Evolutionary conservation across 2,329 filamentous ascomycete genomes (phyloP), one percentile per base, ranked within the genome.

Genomic region (Paecilomyces dactylethromorphus): DNA sequence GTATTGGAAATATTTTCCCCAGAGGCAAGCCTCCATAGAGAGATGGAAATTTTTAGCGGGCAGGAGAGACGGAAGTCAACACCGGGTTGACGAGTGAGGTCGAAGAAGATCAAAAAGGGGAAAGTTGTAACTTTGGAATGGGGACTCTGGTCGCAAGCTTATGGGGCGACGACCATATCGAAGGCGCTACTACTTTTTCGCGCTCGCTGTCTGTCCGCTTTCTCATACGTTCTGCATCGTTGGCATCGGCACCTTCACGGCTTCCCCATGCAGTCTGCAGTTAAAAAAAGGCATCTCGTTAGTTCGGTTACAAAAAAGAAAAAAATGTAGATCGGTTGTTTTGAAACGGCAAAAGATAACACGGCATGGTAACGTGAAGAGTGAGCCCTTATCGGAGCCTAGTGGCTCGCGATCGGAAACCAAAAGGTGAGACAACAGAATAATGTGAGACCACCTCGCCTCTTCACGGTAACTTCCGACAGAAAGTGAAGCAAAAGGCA

Each of bases 211-310:
- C 70, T 55, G 72, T 72, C 56, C 69, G 71, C 62, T 71, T 74
- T 63, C 74, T 84, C 79, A 90, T 86, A 69, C 89, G 87, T 66
- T 86, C 82, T 63, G 83, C 83, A 74, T 95, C 89, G 75, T 95
- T 89, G 65, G 88, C 84, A 75, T 97, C 92, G 70, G 91, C 92
- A 68, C 94, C 92, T 68, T 91, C 90, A 75, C 92, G 88, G 77
- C 91, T 96, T 70, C 92, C 92, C 92, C 92, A 97, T 56, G 92
- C 93, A 52, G 92, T 97, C 92, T 97, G 71, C 59, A 56, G 53
- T 60, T 55, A 53, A 56, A 24, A 33, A 63, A 53, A 66, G 67
- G 58, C 60, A 64, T 58, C 18, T 45, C 39, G 39, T 45, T 45
- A 45, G 39, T 18, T 45, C 39, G 18, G 53, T 59, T 56, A 53